Percentiles rank a stretch among this genome's conserved stretches.
Conservation (phyloP, 2,329 filamentous ascomycete species). For the Endoconidiophora laricicola region DNA sequence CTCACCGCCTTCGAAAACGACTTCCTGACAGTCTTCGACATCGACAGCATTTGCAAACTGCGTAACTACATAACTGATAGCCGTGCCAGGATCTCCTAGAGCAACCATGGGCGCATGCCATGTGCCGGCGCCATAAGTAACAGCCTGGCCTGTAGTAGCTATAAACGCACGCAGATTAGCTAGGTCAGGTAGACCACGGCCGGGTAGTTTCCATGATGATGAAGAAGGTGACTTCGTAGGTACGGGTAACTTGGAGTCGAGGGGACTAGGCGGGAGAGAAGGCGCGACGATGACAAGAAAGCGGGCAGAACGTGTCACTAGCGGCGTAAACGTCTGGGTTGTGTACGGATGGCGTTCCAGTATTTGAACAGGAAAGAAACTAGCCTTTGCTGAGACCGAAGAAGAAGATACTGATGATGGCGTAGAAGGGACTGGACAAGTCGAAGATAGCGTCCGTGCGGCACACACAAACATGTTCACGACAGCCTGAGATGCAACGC, state of each 20-base stretch:
- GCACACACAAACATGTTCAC: conserved; percentile 84
- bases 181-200: conserved; percentile 56
- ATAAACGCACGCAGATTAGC: conserved; percentile 57
- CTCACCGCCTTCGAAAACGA: conserved; percentile 18
- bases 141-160: conserved; percentile 60
- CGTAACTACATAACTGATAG: conserved; percentile 74
- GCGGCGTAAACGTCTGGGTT: conserved; percentile 78
- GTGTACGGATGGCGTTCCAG: conserved; percentile 90
- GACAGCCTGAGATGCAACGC: conserved; percentile 38
- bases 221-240: conserved; percentile 16
- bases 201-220: conserved; percentile 28
- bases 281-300: conserved; percentile 88
- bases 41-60: conserved; percentile 76
- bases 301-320: conserved; percentile 32
- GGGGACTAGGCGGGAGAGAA: conserved; percentile 33
- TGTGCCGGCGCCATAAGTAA: conserved; percentile 81
- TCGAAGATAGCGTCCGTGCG: conserved; percentile 18
- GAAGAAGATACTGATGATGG: conserved; percentile 12
- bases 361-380: conserved; percentile 46
- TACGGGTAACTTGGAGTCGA: conserved; percentile 14
- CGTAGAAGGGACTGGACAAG: background rate
- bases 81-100: conserved; percentile 39
- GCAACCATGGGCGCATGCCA: conserved; percentile 97
- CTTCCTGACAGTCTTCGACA: conserved; percentile 78
- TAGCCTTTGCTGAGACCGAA: conserved; percentile 11